Evolutionary conservation across 306 rosid genomes (phyloP).

Genomic region (Macrotyloma uniflorum): DNA sequence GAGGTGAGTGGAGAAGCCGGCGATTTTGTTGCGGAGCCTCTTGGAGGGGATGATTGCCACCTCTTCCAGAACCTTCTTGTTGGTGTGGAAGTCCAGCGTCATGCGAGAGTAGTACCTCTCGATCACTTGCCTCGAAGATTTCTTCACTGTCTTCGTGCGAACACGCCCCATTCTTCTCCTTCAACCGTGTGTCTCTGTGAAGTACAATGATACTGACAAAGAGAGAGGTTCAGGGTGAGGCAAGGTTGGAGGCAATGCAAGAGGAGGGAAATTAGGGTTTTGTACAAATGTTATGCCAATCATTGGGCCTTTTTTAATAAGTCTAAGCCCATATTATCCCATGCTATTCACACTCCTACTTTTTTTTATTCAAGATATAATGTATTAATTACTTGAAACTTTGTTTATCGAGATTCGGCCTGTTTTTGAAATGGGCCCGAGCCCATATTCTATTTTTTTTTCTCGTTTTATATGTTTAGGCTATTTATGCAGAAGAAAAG

Average conservation of each 20-base stretch:
- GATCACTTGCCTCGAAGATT: slow-evolving; percentile 66
- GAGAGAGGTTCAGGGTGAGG: neutral
- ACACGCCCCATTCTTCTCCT: slow-evolving; percentile 58
- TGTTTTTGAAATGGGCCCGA: neutral
- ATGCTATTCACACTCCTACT: too few species aligned
- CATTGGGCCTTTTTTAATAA: neutral
- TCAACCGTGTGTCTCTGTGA: neutral
- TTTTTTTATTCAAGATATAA: too few species aligned
- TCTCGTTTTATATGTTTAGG: neutral
- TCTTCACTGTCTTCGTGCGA: slow-evolving; percentile 73
- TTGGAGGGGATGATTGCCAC: slow-evolving; percentile 63
- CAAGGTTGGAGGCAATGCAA: too few species aligned
- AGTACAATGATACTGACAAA: neutral
- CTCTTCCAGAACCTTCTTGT: slow-evolving; percentile 66
- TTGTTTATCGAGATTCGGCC: too few species aligned
- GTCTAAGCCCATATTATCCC: too few species aligned
- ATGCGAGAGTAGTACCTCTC: slow-evolving; percentile 64
- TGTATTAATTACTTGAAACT: too few species aligned
- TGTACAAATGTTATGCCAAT: neutral
- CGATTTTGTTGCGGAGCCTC: slow-evolving; percentile 71
- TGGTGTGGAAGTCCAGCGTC: slow-evolving; percentile 68
- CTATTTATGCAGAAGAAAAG: neutral
- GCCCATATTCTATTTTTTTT: neutral
- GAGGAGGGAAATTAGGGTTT: neutral
- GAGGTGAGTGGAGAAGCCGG: slow-evolving; percentile 72